Base-by-base conservation (phyloP, 768 basidiomycete species). In the Tricholoma sp. region DNA sequence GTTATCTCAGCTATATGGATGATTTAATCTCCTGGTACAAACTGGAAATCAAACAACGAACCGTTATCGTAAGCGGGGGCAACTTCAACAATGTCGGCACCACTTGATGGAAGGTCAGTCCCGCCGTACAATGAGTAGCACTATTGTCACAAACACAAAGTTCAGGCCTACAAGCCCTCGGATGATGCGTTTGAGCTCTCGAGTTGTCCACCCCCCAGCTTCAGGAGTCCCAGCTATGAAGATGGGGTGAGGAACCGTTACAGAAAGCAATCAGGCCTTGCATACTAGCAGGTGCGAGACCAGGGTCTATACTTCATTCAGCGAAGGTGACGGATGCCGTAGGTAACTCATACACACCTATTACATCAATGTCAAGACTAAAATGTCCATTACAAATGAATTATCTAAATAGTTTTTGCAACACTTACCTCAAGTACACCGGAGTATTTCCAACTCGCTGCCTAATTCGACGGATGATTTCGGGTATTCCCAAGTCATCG, bases 331-430 rank as follows among this genome's bases (percentile, higher is more conserved):
- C 14, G 19, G 22, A 45, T 29, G 5, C 5, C 39, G 18, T 7
- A 43, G 11, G 14, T 21, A 37, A 21, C 31, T 12, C 14, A 50
- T 27, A 56, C 55, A 37, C 57, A 85, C 88, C 89, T 63, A 91
- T 80, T 11, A 89, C 87, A 70, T 93, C 91, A 22, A 92, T 93
- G 68, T 92, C 91, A 51, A 91, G 70, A 66, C 86, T 88, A 60
- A 18, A 21, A 39, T 10, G 3, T 29, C 47, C 9, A 31, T 22
- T 2, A 45, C 11, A 41, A 32, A 47, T 46, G 24, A 54, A 22
- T 12, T 50, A 29, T 22, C 16, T 5, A 52, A 8, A 51, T 8
- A 18, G 8, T 18, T 50, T 29, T n/a, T 27, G 52, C 10, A 29
- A 18, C 53, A 80, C 79, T 37, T 76, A 84, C 69, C 86, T 89